These are phyloP conservation scores for Solanum tarijense DNA, from an alignment of 257 asterid genomes.

Conservation along the genomic window DNA sequence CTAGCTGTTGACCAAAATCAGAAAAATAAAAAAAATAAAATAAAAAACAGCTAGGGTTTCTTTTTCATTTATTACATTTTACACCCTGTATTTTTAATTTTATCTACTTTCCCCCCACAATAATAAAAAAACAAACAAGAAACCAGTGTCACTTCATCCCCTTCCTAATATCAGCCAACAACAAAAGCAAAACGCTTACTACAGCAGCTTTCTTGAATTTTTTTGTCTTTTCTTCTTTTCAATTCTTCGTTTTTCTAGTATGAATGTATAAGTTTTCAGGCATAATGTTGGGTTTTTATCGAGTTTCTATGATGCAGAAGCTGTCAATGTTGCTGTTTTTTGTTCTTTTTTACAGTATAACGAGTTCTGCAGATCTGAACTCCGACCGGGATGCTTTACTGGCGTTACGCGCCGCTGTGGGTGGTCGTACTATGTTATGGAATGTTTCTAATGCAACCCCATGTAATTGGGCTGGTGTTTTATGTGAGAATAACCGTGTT, in stretches of 20 bases:
- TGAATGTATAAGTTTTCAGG: neutral
- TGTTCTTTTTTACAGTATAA: conserved; percentile 8
- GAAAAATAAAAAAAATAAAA: neutral
- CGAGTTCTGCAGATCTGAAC: conserved; percentile 38
- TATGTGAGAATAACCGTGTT: conserved; percentile 50
- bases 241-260: neutral
- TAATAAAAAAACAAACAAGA: neutral
- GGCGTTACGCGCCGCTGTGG: conserved; percentile 52
- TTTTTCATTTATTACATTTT: neutral
- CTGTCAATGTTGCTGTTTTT: conserved; percentile 11
- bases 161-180: neutral
- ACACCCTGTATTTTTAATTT: conserved; percentile 21
- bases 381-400: conserved; percentile 54
- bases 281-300: conserved; percentile 3
- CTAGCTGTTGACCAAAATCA: conserved; percentile 19
- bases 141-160: neutral
- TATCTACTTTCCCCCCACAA: neutral
- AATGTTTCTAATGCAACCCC: conserved; percentile 38
- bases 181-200: neutral
- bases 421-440: conserved; percentile 67
- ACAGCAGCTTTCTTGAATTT: neutral
- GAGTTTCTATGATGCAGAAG: neutral
- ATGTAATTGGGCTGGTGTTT: conserved; percentile 65
- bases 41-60: conserved; percentile 16
- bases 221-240: neutral